Base-by-base conservation (phyloP, 371 early-diverging fungal species). In the Umbelopsis sp. region DNA sequence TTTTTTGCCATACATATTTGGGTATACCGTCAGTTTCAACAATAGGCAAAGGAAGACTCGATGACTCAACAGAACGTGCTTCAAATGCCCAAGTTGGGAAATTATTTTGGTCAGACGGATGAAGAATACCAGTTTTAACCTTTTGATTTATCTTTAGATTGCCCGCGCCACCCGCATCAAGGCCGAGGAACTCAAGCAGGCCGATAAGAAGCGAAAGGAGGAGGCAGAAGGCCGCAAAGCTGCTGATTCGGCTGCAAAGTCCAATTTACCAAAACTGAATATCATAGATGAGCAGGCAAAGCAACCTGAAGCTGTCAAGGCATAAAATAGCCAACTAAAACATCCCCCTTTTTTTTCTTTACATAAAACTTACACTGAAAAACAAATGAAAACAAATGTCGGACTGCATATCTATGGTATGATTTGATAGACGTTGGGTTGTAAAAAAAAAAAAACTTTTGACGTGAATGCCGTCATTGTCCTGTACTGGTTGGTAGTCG, bases 151-250 rank as follows among this genome's bases (percentile, higher is more conserved):
- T 9, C 24, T 45, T 29, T 76, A 86, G 87, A 80, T 83, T 76
- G 79, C 83, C 69, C 88, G 87, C 73, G 80, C 84, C 53, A 82
- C 85, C 65, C 80, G 82, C 69, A 81, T 88, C 73, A 86, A 88
- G 71, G 75, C 85, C 24, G 88, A 88, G 68, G 79, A 84, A 63
- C 74, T 78, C 72, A 88, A 85, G 78, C 87, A 86, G 69, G 83
- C 85, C 69, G 81, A 86, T 72, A 79, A 83, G 77, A 83, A 80
- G 69, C 70, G 79, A 67, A 69, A 70, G 65, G 82, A 79, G 65
- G 77, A 76, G 22, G 75, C 72, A 35, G 74, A 79, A 57, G 73
- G 80, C 68, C 84, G 83, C 79, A 78, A 84, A 70, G 83, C 79
- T 53, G 81, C 84, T 20, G 79, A 80, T 44, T 76, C 83, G 67